Evolutionary conservation across 2,329 filamentous ascomycete genomes (phyloP).

Genomic region (Niveomyces coronatus): DNA sequence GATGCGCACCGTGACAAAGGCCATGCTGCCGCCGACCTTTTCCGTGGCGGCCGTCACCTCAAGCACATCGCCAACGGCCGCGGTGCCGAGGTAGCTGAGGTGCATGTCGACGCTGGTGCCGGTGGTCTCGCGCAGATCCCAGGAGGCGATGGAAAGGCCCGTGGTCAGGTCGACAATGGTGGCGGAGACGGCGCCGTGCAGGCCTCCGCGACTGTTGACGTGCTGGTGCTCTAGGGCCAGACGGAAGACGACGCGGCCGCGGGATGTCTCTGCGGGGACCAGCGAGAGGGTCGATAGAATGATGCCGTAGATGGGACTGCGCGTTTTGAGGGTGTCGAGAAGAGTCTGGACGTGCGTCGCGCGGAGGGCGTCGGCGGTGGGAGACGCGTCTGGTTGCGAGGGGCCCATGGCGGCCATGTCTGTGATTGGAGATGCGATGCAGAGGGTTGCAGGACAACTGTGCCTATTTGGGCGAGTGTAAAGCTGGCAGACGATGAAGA

Average conservation of each 20-base stretch:
- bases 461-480: too few relatives aligned
- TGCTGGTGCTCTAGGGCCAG: conserved; percentile 43
- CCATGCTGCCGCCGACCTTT: conserved; percentile 56
- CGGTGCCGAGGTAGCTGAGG: conserved; percentile 56
- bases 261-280: conserved; percentile 29
- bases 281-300: conserved; percentile 32
- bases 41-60: conserved; percentile 58
- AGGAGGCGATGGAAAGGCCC: conserved; percentile 59
- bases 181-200: conserved; percentile 64
- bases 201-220: conserved; percentile 53
- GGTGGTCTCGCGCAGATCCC: conserved; percentile 49
- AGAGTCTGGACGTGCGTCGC: conserved; percentile 21
- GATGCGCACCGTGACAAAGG: conserved; percentile 58
- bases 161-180: conserved; percentile 65
- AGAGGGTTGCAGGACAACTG: too few relatives aligned
- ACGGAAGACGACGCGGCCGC: conserved; percentile 37
- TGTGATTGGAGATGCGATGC: too few relatives aligned
- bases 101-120: conserved; percentile 69
- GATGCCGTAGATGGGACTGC: conserved; percentile 42
- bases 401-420: too few relatives aligned
- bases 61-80: conserved; percentile 52
- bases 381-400: too few relatives aligned
- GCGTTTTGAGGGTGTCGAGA: conserved; percentile 27
- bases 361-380: conserved; percentile 1
- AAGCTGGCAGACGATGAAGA: too few relatives aligned